Evolutionary conservation across 1,284 basidiomycete genomes (phyloP).

Genomic region (Bondarzewia mesenterica): DNA sequence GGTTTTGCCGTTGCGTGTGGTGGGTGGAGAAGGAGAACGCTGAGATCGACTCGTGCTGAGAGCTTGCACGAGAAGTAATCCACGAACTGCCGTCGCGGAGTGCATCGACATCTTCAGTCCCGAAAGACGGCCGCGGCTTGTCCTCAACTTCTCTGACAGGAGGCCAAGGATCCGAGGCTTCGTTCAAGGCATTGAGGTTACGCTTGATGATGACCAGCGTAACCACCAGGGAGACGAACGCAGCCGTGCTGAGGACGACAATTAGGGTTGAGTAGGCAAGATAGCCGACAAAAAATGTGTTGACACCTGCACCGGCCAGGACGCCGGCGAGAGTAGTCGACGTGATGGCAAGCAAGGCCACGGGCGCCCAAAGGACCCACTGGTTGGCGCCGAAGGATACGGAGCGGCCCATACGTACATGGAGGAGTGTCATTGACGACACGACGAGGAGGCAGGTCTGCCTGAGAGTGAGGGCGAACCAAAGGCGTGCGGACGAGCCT

Average conservation of each 20-base stretch:
- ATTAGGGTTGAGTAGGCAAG: slow-evolving; percentile 46
- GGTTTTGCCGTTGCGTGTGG: slow-evolving; percentile 21
- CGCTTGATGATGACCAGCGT: slow-evolving; percentile 56
- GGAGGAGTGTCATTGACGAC: slow-evolving; percentile 50
- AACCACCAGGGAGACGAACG: slow-evolving; percentile 45
- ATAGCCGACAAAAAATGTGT: slow-evolving; percentile 53
- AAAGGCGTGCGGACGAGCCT: slow-evolving; percentile 45
- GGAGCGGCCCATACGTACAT: slow-evolving; percentile 59
- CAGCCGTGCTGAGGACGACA: slow-evolving; percentile 40
- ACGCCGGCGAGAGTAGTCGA: slow-evolving; percentile 53
- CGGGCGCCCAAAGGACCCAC: slow-evolving; percentile 64
- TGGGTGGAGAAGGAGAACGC: slow-evolving; percentile 66
- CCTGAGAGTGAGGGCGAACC: slow-evolving; percentile 53
- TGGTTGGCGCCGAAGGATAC: slow-evolving; percentile 57
- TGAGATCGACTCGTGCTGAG: slow-evolving; percentile 51
- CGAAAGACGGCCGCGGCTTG: slow-evolving; percentile 49
- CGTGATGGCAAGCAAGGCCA: slow-evolving; percentile 38
- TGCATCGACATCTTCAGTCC: slow-evolving; percentile 59
- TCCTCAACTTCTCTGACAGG: slow-evolving; percentile 40
- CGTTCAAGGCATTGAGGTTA: slow-evolving; percentile 46
- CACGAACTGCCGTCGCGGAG: slow-evolving; percentile 66
- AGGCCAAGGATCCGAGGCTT: slow-evolving; percentile 47
- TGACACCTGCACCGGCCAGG: slow-evolving; percentile 43
- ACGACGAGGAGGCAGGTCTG: slow-evolving; percentile 60
- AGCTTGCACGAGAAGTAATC: slow-evolving; percentile 57